phyloP scores from a whole-genome alignment of 352 stramenopile genomes.

The Elongisporangium prolatum region DNA sequence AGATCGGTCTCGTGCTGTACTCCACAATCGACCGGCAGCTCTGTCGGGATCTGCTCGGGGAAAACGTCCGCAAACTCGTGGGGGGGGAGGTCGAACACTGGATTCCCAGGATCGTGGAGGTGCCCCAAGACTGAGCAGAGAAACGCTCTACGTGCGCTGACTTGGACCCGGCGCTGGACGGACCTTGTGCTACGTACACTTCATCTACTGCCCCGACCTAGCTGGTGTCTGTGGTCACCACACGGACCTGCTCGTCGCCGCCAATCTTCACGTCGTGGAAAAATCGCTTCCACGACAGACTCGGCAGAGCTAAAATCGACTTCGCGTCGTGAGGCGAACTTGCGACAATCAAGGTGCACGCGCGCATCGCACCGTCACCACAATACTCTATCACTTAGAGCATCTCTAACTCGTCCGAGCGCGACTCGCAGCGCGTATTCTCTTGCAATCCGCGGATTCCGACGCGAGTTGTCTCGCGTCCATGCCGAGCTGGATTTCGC shows the following conservation, averaged over 20 bases:
- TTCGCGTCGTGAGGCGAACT: too few relatives aligned
- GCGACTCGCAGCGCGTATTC: too few relatives aligned
- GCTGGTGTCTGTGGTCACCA: not conserved
- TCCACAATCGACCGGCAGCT: slow-evolving; percentile 9
- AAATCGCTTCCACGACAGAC: slow-evolving; percentile 18
- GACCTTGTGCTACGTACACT: too few relatives aligned
- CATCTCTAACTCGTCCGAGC: too few relatives aligned
- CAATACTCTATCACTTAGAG: too few relatives aligned
- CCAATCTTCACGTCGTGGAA: slow-evolving; percentile 13
- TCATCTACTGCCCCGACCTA: not conserved
- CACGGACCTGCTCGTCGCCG: slow-evolving; percentile 17
- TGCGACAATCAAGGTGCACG: too few relatives aligned
- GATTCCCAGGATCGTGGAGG: slow-evolving; percentile 3
- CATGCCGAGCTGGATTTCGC: slow-evolving; percentile 13
- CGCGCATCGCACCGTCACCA: too few relatives aligned
- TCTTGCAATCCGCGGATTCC: too few relatives aligned
- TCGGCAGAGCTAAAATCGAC: too few relatives aligned
- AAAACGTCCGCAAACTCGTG: slow-evolving; percentile 14
- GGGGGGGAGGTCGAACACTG: slow-evolving; percentile 4
- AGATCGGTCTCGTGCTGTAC: slow-evolving; percentile 24
- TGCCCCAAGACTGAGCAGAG: slow-evolving; percentile 10
- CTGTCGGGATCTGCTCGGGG: slow-evolving; percentile 16
- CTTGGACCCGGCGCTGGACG: slow-evolving; percentile 7
- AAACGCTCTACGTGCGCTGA: slow-evolving; percentile 11
- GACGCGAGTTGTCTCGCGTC: too few relatives aligned